Base-by-base conservation (phyloP, 2,329 filamentous ascomycete species). In the Colletotrichum sp. region DNA sequence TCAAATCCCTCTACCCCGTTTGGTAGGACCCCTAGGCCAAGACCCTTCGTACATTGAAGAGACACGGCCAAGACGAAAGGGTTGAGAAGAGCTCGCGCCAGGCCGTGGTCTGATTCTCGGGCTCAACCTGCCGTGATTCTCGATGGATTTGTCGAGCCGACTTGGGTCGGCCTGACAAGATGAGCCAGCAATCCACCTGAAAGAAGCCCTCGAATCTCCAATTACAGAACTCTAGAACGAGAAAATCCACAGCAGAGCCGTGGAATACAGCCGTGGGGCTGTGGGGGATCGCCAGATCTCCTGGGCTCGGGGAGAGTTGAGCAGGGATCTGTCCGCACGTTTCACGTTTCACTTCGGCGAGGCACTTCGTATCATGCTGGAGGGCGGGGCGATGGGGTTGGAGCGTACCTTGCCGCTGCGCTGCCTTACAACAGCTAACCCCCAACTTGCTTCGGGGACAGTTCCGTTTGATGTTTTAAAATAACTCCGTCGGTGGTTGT, bases 291-390 rank as follows among this genome's bases (percentile, higher is more conserved):
- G 61, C 54, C 71, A 62, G 61, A 70, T 66, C 67, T 31, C 59
- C 61, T 57, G 57, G 33, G 61, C 59, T 34, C 24, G 71, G 61
- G 33, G 34, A n/a, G 62, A 67, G 62, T 66, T 71, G 68, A 66
- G 68, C 71, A 71, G 62, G 71, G 71, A 73, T 73, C 68, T 70
- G 68, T 63, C 62, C 68, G 62, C 71, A 71, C 68, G 71, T 73
- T 73, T 73, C 71, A 71, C 68, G 68, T 73, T 73, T 73, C 71
- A 73, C 68, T 58, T 71, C 62, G 71, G 68, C 63, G 63, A 73
- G 68, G 67, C 57, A 71, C 62, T 62, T 73, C 71, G 63, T 63
- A 70, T 73, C 71, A 61, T 66, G 71, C 62, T 36, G 15, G 18
- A 51, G n/a, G 55, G 54, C n/a, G 55, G 38, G 29, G 54, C 55